Percentiles rank a stretch among this genome's conserved stretches.
Conservation (phyloP, 78 protist species). For the Isochrysis galbana region DNA sequence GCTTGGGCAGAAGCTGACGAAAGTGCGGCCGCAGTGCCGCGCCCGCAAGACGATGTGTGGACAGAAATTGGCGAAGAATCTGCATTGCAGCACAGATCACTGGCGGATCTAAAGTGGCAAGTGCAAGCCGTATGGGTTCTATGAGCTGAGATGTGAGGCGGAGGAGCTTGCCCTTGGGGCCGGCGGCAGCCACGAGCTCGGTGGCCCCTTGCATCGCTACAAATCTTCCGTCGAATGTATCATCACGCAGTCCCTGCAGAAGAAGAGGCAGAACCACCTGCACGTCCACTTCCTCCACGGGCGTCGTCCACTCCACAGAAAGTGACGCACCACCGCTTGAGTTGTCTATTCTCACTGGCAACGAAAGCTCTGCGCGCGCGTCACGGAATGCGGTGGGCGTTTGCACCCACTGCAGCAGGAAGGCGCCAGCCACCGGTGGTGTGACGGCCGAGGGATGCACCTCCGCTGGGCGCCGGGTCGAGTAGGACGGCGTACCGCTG, state of each 20-base stretch:
- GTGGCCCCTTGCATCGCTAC: neutral
- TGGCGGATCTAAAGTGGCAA: neutral
- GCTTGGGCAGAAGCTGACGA: neutral
- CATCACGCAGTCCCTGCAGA: neutral
- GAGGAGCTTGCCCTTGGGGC: neutral
- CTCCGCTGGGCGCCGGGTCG: neutral
- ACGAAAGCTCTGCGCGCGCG: neutral
- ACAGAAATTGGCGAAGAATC: neutral
- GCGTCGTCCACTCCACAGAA: neutral
- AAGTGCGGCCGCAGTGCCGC: neutral
- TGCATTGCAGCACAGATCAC: neutral
- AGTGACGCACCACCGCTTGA: no score
- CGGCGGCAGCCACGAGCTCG: neutral
- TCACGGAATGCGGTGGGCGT: neutral
- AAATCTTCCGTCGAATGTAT: neutral
- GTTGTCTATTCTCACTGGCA: neutral
- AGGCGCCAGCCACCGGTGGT: neutral
- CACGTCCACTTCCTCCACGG: neutral
- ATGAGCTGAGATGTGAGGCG: neutral
- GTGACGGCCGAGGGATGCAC: neutral
- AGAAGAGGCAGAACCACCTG: neutral
- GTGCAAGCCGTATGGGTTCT: neutral
- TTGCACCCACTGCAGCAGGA: neutral
- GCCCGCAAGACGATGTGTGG: neutral
- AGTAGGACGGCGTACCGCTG: neutral